A percentile compares a stretch with the other conserved stretches of the same genome.
Evolutionary conservation across 2,329 filamentous ascomycete species (phyloP).

Genomic region (Beauveria pseudobassiana): DNA sequence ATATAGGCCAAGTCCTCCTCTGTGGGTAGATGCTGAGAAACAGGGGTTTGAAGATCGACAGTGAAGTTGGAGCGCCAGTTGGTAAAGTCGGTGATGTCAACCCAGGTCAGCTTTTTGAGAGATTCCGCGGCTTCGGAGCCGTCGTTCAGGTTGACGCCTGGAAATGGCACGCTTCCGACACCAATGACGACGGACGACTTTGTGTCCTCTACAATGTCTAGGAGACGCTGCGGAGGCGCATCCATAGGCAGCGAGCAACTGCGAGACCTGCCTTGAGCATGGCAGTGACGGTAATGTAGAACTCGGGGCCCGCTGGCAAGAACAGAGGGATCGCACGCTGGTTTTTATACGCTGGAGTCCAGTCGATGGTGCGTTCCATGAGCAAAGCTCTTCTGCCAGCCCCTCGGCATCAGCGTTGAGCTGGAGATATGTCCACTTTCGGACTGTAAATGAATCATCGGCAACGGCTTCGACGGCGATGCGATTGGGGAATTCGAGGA

Average conservation of each 20-base stretch:
- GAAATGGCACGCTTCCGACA: slow-evolving; percentile 17
- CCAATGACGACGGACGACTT: slow-evolving; percentile 12
- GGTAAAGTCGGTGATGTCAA: slow-evolving; percentile 6
- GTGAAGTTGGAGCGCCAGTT: slow-evolving; percentile 9
- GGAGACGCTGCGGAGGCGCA: slow-evolving; percentile 7
- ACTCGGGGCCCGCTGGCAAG: slow-evolving; percentile 10
- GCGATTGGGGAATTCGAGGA: slow-evolving; percentile 4
- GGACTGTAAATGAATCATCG: slow-evolving; percentile 9
- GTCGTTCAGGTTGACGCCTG: slow-evolving; percentile 18
- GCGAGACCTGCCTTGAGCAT: slow-evolving; percentile 11
- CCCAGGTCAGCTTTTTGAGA: slow-evolving; percentile 8
- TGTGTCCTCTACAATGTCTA: slow-evolving; percentile 7
- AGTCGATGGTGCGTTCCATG: slow-evolving; percentile 7
- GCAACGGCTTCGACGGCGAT: slow-evolving; percentile 8
- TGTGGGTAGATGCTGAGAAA: slow-evolving; percentile 15
- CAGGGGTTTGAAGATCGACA: slow-evolving; percentile 1
- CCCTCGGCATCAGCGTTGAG: slow-evolving; percentile 9
- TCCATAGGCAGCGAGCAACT: slow-evolving; percentile 10
- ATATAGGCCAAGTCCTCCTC: slow-evolving; percentile 24
- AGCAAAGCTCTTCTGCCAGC: slow-evolving; percentile 6
- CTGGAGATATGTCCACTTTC: slow-evolving; percentile 7
- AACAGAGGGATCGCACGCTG: slow-evolving; percentile 11
- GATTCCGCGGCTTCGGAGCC: slow-evolving; percentile 1
- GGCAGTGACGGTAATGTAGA: slow-evolving; percentile 14
- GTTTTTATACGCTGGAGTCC: slow-evolving; percentile 6